Conservation (phyloP, 169 alveolate genomes). For the Plasmodium coatneyi region DNA sequence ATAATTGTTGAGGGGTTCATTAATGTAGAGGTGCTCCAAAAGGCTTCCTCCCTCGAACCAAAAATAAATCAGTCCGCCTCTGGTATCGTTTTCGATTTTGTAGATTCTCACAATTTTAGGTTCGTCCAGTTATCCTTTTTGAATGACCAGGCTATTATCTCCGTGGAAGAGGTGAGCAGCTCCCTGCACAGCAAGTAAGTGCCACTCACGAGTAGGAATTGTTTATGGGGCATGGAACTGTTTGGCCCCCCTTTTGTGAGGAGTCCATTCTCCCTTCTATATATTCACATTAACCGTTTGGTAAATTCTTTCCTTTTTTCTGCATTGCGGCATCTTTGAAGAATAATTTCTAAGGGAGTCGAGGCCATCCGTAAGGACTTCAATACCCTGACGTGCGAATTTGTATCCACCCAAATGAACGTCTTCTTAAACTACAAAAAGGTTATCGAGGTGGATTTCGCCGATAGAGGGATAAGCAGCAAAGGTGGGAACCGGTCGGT, state of each 20-base stretch:
- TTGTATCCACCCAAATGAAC: slow-evolving; percentile 9
- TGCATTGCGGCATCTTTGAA: background rate
- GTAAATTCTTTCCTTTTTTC: background rate
- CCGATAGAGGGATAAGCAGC: background rate
- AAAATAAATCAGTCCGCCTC: slow-evolving; percentile 35
- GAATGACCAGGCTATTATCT: slow-evolving; percentile 1
- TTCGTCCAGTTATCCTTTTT: slow-evolving; percentile 32
- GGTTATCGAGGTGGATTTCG: slow-evolving; percentile 26
- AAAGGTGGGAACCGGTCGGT: background rate
- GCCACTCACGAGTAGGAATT: background rate
- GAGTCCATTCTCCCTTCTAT: background rate
- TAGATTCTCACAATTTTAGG: slow-evolving; percentile 39
- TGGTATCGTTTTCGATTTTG: slow-evolving; percentile 57
- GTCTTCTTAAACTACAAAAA: slow-evolving; percentile 57
- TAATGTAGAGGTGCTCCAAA: slow-evolving; percentile 28
- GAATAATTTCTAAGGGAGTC: slow-evolving; percentile 40
- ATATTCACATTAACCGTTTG: background rate
- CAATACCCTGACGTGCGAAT: slow-evolving; percentile 34
- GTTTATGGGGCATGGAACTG: background rate
- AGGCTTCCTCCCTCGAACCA: background rate
- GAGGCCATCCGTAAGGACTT: background rate
- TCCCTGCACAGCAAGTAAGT: slow-evolving; percentile 17
- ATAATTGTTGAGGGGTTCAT: slow-evolving; percentile 47
- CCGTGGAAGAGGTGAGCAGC: slow-evolving; percentile 1
- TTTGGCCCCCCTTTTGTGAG: background rate